Conservation (phyloP, 306 rosid genomes). For the Sesbania bispinosa region DNA sequence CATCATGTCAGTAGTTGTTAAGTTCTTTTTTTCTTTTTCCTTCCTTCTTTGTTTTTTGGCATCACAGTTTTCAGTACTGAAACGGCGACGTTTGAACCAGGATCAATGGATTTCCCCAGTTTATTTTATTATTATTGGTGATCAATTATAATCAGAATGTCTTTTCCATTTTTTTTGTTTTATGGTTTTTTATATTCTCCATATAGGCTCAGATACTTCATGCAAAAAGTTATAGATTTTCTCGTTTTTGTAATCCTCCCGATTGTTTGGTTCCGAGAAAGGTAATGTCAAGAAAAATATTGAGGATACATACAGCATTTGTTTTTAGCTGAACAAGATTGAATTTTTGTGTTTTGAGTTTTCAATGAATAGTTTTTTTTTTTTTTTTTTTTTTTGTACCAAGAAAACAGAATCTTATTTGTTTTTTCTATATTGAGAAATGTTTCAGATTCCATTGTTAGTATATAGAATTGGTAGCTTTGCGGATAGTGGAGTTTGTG, state of each 20-base stretch:
- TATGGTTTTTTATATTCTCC: neutral
- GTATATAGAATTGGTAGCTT: neutral
- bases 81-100: neutral
- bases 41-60: neutral
- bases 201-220: neutral
- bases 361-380: neutral
- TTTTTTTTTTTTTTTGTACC: neutral
- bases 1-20: neutral
- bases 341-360: neutral
- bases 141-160: neutral
- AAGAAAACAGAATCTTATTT: neutral
- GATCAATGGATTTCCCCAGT: neutral
- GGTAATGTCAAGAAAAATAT: neutral
- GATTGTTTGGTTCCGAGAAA: slow-evolving; percentile 4
- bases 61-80: neutral
- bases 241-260: neutral
- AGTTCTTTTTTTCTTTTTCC: neutral
- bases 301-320: neutral
- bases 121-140: neutral
- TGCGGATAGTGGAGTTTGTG: neutral
- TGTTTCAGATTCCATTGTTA: slow-evolving; percentile 14
- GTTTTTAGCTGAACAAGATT: neutral
- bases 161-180: neutral
- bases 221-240: neutral
- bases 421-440: neutral